Percentiles rank a stretch among this genome's conserved stretches.
phyloP scores from a whole-genome alignment of 83 land plant species.

The Diphasiastrum complanatum region DNA sequence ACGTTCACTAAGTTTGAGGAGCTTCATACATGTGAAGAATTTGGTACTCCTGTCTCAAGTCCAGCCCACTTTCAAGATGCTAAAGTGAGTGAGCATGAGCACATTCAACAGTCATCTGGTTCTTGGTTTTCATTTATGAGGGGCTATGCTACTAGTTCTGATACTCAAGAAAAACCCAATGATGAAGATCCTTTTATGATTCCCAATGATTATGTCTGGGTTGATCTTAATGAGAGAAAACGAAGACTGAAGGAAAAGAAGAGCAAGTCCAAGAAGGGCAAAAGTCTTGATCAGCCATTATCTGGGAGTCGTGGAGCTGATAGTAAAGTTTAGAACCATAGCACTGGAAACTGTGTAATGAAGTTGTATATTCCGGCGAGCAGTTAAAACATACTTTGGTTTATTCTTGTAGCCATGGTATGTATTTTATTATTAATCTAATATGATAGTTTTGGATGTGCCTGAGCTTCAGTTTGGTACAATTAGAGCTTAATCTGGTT shows the following conservation, averaged over 20 bases:
- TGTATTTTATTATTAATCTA: no score
- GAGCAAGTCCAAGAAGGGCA: conserved; percentile 1
- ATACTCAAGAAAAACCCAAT: neutral
- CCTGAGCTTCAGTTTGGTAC: no score
- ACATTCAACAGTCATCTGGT: neutral
- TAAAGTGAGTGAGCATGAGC: neutral
- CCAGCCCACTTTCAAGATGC: conserved; percentile 7
- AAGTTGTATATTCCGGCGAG: no score
- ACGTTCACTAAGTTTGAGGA: conserved; percentile 12
- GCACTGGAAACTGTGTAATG: no score
- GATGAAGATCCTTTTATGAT: conserved; percentile 8
- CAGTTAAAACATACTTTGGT: no score
- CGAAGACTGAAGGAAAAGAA: conserved; percentile 2
- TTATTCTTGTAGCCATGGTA: no score
- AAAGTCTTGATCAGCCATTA: no score
- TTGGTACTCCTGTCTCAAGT: conserved; percentile 9
- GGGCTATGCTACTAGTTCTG: neutral
- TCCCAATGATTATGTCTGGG: conserved; percentile 15
- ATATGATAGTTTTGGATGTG: no score
- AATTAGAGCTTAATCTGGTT: no score
- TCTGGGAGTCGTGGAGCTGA: no score
- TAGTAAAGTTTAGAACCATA: no score
- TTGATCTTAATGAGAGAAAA: conserved; percentile 11
- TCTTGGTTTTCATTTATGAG: conserved; percentile 15
- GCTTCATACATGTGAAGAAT: conserved; percentile 4